Conservation (phyloP, 2,329 filamentous ascomycete genomes). For the Alternaria ventricosa region DNA sequence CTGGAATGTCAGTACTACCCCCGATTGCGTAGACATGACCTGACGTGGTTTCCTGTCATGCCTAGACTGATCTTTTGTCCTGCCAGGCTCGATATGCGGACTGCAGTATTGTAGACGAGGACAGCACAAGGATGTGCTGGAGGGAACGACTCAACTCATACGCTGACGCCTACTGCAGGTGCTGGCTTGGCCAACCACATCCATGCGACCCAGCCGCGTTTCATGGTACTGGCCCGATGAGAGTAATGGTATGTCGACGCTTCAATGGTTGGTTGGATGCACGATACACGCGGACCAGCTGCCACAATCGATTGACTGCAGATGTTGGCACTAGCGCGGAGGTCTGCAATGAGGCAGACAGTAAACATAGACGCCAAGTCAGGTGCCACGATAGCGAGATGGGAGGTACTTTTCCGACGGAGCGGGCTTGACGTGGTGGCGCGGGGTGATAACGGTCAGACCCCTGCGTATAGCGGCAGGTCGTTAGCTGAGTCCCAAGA, state of each 20-base stretch:
- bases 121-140: neutral
- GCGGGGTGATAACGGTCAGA: neutral
- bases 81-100: neutral
- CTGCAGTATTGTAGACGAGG: neutral
- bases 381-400: neutral
- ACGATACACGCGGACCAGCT: neutral
- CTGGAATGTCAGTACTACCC: neutral
- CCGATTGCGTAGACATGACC: neutral
- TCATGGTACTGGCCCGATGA: neutral
- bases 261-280: neutral
- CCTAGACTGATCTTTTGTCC: neutral
- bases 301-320: neutral
- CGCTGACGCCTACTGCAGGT: neutral
- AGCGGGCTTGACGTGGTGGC: constrained; percentile 4
- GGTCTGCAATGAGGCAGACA: neutral
- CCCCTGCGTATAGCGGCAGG: neutral
- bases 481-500: neutral
- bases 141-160: neutral
- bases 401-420: neutral
- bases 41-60: neutral
- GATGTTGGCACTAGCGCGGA: neutral
- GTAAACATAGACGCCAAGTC: neutral
- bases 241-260: neutral
- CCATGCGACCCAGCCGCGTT: neutral
- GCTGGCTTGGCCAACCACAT: neutral